Evolutionary conservation across 257 asterid genomes (phyloP), one percentile per base, ranked within the genome.

Genomic region (Lithospermum erythrorhizon): DNA sequence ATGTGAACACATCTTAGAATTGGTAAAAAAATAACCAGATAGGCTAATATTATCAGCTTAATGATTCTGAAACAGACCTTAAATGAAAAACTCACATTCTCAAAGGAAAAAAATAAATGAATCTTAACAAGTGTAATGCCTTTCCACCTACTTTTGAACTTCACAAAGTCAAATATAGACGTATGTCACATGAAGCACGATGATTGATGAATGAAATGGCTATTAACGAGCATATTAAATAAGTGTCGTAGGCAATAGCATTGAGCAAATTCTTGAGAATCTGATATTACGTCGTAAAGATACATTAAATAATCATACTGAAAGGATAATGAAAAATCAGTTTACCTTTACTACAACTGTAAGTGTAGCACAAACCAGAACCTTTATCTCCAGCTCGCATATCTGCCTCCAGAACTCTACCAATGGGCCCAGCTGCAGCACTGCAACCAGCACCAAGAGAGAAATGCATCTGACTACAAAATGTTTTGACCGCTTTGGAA

Each of bases 371-470:
- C 84, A 93, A 78, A 80, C 98, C 98, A 57, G 97, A 89, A 66
- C 98, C 98, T 74, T 76, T 89, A 27, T 89, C 98, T 65, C 97
- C 98, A 69, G 97, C 98, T 75, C 97, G 81, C 70, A 89, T 21
- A 79, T 93, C 98, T 59, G 96, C 98, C 84, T 93, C 98, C 21
- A 86, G 73, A 57, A 84, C 98, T 75, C 98, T 93, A 65, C 97
- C 98, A 63, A 89, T 27, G 53, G 98, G 97, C 61, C 98, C 97
- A 49, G 96, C 98, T 58, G 97, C 95, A 77, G 93, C 98, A 81
- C 98, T 93, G 77, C 95, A 89, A 62, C 98, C 98, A 22, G 98
- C 98, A 62, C 98, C 98, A 62, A 93, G 91, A 77, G 98, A 89
- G 76, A 89, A 89, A 72, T 93, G 98, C 94, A 93, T 74, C 70